Conservation (phyloP, 768 basidiomycete genomes). For the Psilocybe subaeruginosa region DNA sequence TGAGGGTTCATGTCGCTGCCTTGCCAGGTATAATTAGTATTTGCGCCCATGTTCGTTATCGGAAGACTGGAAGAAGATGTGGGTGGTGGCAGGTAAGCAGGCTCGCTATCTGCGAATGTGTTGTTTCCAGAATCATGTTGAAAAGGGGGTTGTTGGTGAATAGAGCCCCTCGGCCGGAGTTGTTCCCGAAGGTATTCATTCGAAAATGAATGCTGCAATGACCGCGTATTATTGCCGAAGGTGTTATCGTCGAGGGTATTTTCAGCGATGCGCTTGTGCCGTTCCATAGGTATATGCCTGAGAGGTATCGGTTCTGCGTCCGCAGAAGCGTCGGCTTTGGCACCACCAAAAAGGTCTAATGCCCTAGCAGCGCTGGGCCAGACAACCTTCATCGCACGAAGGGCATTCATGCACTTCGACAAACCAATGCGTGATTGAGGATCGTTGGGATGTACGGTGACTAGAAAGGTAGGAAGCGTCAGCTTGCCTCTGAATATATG, state of each 20-base stretch:
- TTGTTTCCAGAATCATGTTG: conserved; percentile 9
- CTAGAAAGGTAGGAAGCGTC: conserved; percentile 32
- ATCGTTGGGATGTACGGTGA: conserved; percentile 65
- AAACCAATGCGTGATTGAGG: conserved; percentile 72
- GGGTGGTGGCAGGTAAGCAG: conserved; percentile 7
- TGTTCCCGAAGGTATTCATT: conserved; percentile 12
- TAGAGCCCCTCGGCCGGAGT: conserved; percentile 4
- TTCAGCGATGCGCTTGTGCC: conserved; percentile 65
- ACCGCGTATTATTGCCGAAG: conserved; percentile 5
- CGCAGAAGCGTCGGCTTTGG: conserved; percentile 42
- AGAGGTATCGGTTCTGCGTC: conserved; percentile 19
- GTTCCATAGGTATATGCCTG: conserved; percentile 29
- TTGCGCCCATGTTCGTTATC: conserved; percentile 14
- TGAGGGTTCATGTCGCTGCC: conserved; percentile 26
- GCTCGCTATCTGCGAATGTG: conserved; percentile 5
- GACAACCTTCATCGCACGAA: conserved; percentile 64
- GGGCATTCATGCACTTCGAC: conserved; percentile 65
- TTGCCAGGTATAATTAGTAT: conserved; percentile 16
- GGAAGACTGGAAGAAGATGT: conserved; percentile 8
- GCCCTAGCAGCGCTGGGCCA: conserved; percentile 83
- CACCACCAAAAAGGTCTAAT: conserved; percentile 69
- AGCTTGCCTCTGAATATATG: not conserved
- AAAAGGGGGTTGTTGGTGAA: conserved; percentile 4
- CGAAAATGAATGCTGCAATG: not conserved
- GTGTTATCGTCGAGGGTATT: conserved; percentile 44